Base-by-base conservation (phyloP, 805 yeast genomes). In the Diddensiella santjacobensis region DNA sequence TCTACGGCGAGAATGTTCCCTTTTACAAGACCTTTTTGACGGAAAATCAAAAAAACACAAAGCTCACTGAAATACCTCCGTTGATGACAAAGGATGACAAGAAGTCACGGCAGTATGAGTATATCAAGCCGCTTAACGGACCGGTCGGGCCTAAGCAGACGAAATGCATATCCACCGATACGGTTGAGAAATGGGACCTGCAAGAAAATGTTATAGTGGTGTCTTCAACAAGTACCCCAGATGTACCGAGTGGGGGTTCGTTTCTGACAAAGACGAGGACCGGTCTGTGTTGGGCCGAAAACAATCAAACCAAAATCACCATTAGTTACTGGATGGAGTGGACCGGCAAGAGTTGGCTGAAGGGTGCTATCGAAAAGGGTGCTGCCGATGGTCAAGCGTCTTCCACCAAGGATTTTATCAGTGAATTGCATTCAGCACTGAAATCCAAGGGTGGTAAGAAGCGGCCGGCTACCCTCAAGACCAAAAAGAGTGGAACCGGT, bases 121-220 rank as follows among this genome's bases (percentile, higher is more conserved):
- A 90, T 65, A 75, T 77, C 42, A 87, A 87, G 65, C 87, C 84
- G 0, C 72, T 93, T 48, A 80, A 81, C 45, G 89, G 78, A 45
- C 78, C 96, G 1, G 80, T 93, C 31, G 99, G 99, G 0, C 99
- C 99, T 10, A 89, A 87, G 58, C 87, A 91, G 20, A 90, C 99
- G 2, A 80, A 75, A 48, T 87, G 95, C 62, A 51, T 68, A n/a
- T 80, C 78, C 13, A 79, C 80, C 26, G 96, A 89, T 57, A 69
- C 73, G 0, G 71, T 86, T 18, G 77, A 80, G 39, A 67, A 74
- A 40, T 67, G 74, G 58, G 84, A 86, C 58, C 70, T 72, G 44
- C 69, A 75, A 3, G 71, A 72, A 15, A 74, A 74, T 54, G 77
- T 87, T 29, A 75, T 80, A 50, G 80, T 88, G 1, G 67, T 80